Evolutionary conservation across 805 yeast species (phyloP), one percentile per base, ranked within the genome.

Genomic region (Teunomyces funiuensis): DNA sequence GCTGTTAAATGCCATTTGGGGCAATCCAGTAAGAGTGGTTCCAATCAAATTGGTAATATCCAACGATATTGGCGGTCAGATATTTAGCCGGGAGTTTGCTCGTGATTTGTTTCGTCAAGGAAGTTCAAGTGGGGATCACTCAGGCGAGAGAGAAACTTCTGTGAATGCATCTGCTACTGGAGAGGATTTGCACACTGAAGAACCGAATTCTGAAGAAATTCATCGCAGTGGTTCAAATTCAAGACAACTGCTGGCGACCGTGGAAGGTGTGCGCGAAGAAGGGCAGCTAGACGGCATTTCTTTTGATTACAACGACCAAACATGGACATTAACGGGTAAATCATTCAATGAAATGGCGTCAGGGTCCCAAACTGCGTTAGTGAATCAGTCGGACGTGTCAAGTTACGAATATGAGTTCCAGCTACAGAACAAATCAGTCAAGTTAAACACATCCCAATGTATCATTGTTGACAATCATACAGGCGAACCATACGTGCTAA

Each of bases 381-480:
- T 66, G 4, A 54, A 60, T 37, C 69, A 63, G 45, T 34, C 59
- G 4, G 60, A 56, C 18, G 40, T 61, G 5, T 51, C 65, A 3
- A 37, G 53, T 3, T 40, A 49, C 4, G 53, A 49, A 7, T 69
- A 62, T 43, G 59, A 57, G 40, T 48, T 65, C 19, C 44, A 50
- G 4, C 29, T 58, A 16, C 40, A 38, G 8, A 39, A 31, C 4
- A 36, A 43, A 19, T 36, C 19, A 4, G 61, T 58, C 2, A 42
- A 43, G 2, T 55, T 73, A 39, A 60, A 60, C 33, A 54, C 71
- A 0, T 69, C 71, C 17, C 75, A 73, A 36, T 71, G 76, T 47
- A 69, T 73, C 9, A 44, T 73, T 5, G 77, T 71, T 19, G 60
- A 63, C 28, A 48, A 55, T 9, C 54, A 51, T 2, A 27, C 15